These are phyloP conservation scores for Leishmania turanica DNA, from an alignment of 208 protist species.

Conservation along the genomic window DNA sequence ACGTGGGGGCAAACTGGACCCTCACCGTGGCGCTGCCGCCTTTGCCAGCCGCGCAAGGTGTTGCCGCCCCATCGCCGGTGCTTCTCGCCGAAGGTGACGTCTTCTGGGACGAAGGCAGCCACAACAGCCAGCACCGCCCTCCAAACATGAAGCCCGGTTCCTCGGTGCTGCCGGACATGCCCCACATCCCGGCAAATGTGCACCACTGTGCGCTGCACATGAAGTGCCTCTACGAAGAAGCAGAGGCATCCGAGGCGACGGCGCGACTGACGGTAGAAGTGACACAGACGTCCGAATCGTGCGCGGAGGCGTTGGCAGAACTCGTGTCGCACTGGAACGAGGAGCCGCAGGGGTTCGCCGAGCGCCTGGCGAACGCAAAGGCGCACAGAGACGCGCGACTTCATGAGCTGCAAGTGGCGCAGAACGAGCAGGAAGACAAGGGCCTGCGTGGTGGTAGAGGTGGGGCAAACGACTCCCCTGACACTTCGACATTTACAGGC, in stretches of 20 bases:
- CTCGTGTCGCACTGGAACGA: constrained; percentile 29
- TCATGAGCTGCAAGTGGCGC: constrained; percentile 15
- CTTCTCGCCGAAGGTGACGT: constrained; percentile 47
- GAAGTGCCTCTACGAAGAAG: constrained; percentile 21
- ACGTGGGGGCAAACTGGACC: constrained; percentile 38
- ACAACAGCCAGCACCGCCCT: constrained; percentile 35
- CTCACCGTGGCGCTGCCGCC: constrained; percentile 26
- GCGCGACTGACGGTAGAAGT: constrained; percentile 28
- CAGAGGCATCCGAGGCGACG: not conserved
- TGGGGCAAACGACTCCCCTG: not conserved
- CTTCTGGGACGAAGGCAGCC: constrained; percentile 59
- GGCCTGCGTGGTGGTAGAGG: not conserved
- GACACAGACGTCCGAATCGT: constrained; percentile 24
- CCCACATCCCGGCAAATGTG: constrained; percentile 18
- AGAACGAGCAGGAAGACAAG: constrained; percentile 27
- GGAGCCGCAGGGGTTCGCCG: constrained; percentile 27
- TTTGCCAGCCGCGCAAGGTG: not conserved
- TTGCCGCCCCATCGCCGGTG: not conserved
- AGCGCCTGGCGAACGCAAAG: constrained; percentile 11
- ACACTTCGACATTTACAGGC: not conserved
- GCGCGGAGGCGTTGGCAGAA: constrained; percentile 26
- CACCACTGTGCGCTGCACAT: constrained; percentile 27
- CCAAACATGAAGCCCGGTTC: constrained; percentile 1
- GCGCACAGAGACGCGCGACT: constrained; percentile 14
- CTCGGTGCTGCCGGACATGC: not conserved